These are phyloP conservation scores for Pythium phragmitis DNA, from an alignment of 352 stramenopile genomes.

Conservation along the genomic window DNA sequence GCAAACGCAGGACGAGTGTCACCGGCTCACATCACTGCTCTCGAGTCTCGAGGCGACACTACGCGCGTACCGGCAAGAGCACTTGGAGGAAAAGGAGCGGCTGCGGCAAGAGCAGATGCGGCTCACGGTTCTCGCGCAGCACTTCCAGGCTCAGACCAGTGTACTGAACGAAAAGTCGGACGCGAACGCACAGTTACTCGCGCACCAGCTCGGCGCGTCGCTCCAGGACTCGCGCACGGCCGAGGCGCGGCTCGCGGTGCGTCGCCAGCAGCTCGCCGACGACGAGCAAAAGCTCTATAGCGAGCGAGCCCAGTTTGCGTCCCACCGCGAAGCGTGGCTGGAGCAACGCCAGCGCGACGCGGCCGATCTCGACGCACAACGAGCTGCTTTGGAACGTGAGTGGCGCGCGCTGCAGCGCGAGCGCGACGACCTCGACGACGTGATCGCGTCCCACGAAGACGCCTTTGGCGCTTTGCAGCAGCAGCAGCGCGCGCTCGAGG, in stretches of 20 bases:
- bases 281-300: conserved; percentile 27
- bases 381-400: conserved; percentile 6
- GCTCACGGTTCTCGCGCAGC: conserved; percentile 48
- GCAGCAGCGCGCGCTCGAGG: conserved; percentile 15
- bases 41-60: conserved; percentile 50
- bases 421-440: conserved; percentile 23
- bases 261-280: conserved; percentile 29
- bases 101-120: conserved; percentile 69
- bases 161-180: conserved; percentile 49
- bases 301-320: conserved; percentile 30
- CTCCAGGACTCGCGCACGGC: conserved; percentile 35
- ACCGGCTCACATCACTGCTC: conserved; percentile 50
- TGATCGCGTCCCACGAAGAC: conserved; percentile 28
- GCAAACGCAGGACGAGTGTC: conserved; percentile 61
- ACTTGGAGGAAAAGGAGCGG: conserved; percentile 74
- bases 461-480: conserved; percentile 20
- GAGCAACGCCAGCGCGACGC: conserved; percentile 31
- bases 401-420: conserved; percentile 21
- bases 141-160: conserved; percentile 66
- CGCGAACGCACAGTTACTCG: conserved; percentile 29
- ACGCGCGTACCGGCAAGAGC: conserved; percentile 49
- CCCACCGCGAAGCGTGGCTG: conserved; percentile 34
- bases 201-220: conserved; percentile 19
- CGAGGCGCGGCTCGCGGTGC: conserved; percentile 36
- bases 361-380: conserved; percentile 10